Evolutionary conservation across 208 protist species (phyloP), one percentile per base, ranked within the genome.

Genomic region (Trypanosoma platydactyli): DNA sequence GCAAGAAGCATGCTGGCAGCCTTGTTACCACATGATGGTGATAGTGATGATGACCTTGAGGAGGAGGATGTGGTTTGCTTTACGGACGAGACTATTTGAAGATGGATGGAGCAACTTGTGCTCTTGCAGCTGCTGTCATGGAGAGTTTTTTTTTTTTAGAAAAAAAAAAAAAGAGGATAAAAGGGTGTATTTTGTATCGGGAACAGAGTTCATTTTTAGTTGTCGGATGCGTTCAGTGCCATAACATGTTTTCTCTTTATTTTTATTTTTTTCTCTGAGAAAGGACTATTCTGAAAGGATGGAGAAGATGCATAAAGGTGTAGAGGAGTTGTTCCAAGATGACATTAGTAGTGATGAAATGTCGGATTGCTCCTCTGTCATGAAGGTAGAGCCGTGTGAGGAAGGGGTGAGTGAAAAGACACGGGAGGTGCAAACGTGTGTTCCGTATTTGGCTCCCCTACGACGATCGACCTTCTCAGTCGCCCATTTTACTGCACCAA

Each of bases 371-470:
- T 46, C 40, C 51, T 24, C 41, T 40, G 33, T 20, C 12, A 54
- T 20, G 40, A 27, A 57, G 7, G 24, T 6, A 24, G 54, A 46
- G 13, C 22, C 24, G 20, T 27, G 13, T 35, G 25, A 16, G n/a
- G 44, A 48, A 5, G 24, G 15, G 50, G 29, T 5, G n/a, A 46
- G 46, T 30, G 12, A 12, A 2, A 57, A 54, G 1, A 44, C 56
- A 0, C 58, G 76, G 3, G 72, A 71, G 9, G 55, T 55, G 38
- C 12, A 4, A 27, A 59, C 50, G 25, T 54, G 57, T 16, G 62
- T 89, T 45, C 73, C 78, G 1, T 89, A 81, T 61, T 70, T 86
- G 55, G 76, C 75, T 25, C 77, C 83, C 35, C 64, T 29, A 6
- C 41, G 64, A 15, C 13, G n/a, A 56, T 48, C 42, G 30, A 48